phyloP scores from a whole-genome alignment of 2,329 filamentous ascomycete species.

The Truncatella angustata region DNA sequence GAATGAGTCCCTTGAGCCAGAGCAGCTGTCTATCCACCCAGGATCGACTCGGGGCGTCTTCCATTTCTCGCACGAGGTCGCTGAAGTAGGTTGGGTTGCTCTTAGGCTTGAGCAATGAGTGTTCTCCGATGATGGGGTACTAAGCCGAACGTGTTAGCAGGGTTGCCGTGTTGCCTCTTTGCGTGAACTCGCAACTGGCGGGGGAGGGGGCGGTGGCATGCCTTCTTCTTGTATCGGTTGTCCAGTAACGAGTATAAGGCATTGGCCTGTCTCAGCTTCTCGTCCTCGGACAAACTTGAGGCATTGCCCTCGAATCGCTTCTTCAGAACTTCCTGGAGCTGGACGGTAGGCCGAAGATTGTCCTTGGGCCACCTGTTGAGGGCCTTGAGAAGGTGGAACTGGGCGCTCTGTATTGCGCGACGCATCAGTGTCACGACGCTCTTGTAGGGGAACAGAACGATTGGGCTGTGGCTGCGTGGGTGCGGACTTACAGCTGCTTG shows the following conservation, averaged over 20 bases:
- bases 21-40: slow-evolving; percentile 52
- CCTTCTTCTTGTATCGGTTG: slow-evolving; percentile 57
- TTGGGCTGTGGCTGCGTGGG: not conserved
- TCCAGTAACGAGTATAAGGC: slow-evolving; percentile 58
- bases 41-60: slow-evolving; percentile 58
- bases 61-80: slow-evolving; percentile 60
- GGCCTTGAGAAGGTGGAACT: slow-evolving; percentile 47
- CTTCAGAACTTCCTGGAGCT: slow-evolving; percentile 57
- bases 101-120: slow-evolving; percentile 52
- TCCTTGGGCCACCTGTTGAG: slow-evolving; percentile 64
- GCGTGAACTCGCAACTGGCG: too few relatives aligned
- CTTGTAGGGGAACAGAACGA: not conserved
- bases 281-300: slow-evolving; percentile 37
- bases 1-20: slow-evolving; percentile 57
- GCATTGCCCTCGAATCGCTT: slow-evolving; percentile 37
- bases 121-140: slow-evolving; percentile 44
- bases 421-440: not conserved
- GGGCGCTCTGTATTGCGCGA: slow-evolving; percentile 34
- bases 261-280: slow-evolving; percentile 56
- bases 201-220: slow-evolving; percentile 27
- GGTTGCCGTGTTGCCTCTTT: not conserved
- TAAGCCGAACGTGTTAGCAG: slow-evolving; percentile 15
- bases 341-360: slow-evolving; percentile 59
- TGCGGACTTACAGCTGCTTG: slow-evolving; percentile 11
- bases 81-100: slow-evolving; percentile 65